Conservation (phyloP, 108 stramenopile species). For the Nannochloropsis gaditana region DNA sequence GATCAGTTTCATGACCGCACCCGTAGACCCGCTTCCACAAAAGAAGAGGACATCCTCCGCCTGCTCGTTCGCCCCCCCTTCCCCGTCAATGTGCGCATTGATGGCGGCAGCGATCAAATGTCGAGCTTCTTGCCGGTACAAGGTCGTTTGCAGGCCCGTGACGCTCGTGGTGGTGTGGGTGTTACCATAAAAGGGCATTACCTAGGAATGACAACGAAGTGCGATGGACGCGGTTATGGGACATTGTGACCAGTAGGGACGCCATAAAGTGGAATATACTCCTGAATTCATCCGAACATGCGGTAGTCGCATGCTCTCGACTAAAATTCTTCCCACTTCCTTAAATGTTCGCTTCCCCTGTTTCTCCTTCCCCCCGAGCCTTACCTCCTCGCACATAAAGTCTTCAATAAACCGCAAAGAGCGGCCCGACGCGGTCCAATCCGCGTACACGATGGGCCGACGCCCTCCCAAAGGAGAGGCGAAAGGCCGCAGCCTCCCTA, state of each 20-base stretch:
- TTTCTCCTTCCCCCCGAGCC: neutral
- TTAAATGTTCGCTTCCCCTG: neutral
- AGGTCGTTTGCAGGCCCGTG: neutral
- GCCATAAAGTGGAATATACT: no score
- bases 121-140: neutral
- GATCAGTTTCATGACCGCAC: conserved; percentile 65
- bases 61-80: conserved; percentile 57
- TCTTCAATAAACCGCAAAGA: conserved; percentile 36
- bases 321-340: neutral
- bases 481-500: conserved; percentile 40
- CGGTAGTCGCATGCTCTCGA: neutral
- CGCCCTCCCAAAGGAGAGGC: conserved; percentile 34
- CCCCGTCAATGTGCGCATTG: neutral
- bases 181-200: conserved; percentile 54
- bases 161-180: conserved; percentile 55
- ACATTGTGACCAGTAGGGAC: neutral
- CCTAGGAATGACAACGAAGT: neutral
- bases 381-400: conserved; percentile 30
- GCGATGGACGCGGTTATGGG: neutral
- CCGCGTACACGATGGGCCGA: conserved; percentile 45
- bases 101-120: neutral
- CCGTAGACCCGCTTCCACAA: conserved; percentile 86
- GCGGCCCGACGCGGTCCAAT: conserved; percentile 49
- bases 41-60: conserved; percentile 73
- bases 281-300: no score